Conservation (phyloP, 148 eudicot species). For the Vaccinium corymbosum region DNA sequence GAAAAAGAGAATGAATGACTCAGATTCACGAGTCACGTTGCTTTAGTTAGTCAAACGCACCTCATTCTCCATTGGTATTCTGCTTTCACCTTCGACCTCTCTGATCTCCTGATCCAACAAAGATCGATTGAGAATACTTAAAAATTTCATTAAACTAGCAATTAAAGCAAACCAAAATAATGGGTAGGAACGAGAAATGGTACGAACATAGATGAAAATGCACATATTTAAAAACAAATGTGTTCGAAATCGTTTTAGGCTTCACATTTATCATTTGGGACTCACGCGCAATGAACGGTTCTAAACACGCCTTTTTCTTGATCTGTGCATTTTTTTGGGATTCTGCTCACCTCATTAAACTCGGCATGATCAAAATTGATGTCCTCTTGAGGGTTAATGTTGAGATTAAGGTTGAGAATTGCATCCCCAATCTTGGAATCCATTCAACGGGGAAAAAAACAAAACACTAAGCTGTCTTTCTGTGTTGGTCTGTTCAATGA, state of each 20-base stretch:
- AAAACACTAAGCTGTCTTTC: neutral
- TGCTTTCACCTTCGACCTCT: neutral
- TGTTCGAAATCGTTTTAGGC: no score
- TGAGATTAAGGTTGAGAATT: conserved; percentile 6
- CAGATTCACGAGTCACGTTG: no score
- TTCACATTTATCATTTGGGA: no score
- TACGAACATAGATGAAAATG: no score
- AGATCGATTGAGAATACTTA: neutral
- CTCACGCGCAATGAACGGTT: no score
- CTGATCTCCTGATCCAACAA: neutral
- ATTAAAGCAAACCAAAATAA: neutral
- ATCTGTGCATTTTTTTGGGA: no score
- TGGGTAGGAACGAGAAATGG: no score
- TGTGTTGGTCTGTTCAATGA: neutral
- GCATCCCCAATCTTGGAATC: neutral
- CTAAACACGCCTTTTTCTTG: no score
- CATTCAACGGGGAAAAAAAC: neutral
- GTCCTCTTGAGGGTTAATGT: neutral
- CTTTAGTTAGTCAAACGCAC: neutral
- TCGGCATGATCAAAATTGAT: neutral
- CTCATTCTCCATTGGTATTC: neutral
- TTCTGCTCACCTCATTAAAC: neutral
- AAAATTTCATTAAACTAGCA: neutral
- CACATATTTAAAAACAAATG: no score
- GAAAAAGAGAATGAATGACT: no score